Percentiles rank a stretch among this genome's conserved stretches.
Conservation (phyloP, 805 yeast genomes). For the Candida michaelii region DNA sequence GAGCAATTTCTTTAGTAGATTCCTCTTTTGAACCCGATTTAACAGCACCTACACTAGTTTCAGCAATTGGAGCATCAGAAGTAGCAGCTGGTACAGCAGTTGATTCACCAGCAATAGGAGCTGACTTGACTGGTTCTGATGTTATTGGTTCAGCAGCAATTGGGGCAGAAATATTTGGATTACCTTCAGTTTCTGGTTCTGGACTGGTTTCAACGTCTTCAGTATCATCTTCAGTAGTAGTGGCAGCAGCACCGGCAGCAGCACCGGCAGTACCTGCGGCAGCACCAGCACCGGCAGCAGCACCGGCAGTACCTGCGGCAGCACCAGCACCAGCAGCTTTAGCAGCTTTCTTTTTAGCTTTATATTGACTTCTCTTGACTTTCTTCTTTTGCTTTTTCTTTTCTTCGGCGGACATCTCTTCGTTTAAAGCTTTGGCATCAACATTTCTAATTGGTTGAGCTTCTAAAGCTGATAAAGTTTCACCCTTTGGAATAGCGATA, state of each 20-base stretch:
- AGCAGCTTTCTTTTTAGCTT: constrained; percentile 41
- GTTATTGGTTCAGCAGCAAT: constrained; percentile 5
- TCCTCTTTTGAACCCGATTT: constrained; percentile 1
- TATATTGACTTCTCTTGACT: constrained; percentile 44
- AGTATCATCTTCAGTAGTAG: constrained; percentile 17
- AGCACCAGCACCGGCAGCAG: constrained; percentile 13
- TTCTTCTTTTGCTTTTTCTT: constrained; percentile 44
- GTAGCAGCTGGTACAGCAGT: constrained; percentile 13
- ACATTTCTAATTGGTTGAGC: constrained; percentile 57
- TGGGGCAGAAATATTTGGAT: constrained; percentile 2
- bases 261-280: constrained; percentile 12
- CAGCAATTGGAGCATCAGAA: constrained; percentile 5
- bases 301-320: constrained; percentile 12
- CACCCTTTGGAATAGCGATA: constrained; percentile 60
- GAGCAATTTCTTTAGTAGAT: constrained; percentile 1
- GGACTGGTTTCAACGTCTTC: constrained; percentile 21
- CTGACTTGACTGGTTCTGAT: constrained; percentile 1
- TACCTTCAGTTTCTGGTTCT: constrained; percentile 19
- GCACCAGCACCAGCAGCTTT: constrained; percentile 18
- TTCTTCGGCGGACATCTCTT: constrained; percentile 32
- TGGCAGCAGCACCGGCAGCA: constrained; percentile 13
- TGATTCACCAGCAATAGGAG: constrained; percentile 15
- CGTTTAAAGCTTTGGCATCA: constrained; percentile 52
- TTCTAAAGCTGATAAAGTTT: constrained; percentile 63
- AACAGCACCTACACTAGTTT: neutral